A percentile compares a stretch with the other conserved stretches of the same genome.
Evolutionary conservation across 1,284 basidiomycete genomes (phyloP).

Genomic region (Puccinia sorghi): DNA sequence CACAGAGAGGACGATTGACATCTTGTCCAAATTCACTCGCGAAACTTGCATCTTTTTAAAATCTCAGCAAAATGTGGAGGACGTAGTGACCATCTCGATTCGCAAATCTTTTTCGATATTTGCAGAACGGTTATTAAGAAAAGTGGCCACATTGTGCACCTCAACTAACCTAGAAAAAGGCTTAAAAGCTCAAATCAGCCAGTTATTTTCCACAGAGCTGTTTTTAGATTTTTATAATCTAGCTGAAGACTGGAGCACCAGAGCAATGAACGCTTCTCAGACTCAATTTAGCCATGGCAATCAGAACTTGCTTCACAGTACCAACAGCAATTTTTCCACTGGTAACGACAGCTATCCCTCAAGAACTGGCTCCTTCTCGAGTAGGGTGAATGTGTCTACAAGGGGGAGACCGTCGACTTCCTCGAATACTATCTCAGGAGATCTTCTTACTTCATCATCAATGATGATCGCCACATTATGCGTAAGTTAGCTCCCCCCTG

Average conservation of each 20-base stretch:
- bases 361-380: conserved; percentile 14
- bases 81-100: conserved; percentile 41
- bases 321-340: background rate
- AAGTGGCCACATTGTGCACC: background rate
- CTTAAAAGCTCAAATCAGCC: conserved; percentile 10
- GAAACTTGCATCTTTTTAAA: conserved; percentile 46
- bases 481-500: conserved; percentile 8
- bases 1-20: conserved; percentile 28
- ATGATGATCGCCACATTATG: conserved; percentile 45
- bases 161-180: background rate
- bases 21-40: conserved; percentile 35
- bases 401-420: background rate
- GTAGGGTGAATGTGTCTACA: background rate
- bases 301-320: background rate
- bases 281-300: background rate
- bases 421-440: conserved; percentile 18
- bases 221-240: conserved; percentile 45
- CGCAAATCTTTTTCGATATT: conserved; percentile 41
- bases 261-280: background rate
- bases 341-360: conserved; percentile 8
- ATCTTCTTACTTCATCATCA: conserved; percentile 38
- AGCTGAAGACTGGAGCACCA: conserved; percentile 46
- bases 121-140: conserved; percentile 34
- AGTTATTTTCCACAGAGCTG: conserved; percentile 34
- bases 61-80: conserved; percentile 44